A percentile compares a stretch with the other conserved stretches of the same genome.
Evolutionary conservation across 345 rosid species (phyloP).

Genomic region (Corymbia maculata): DNA sequence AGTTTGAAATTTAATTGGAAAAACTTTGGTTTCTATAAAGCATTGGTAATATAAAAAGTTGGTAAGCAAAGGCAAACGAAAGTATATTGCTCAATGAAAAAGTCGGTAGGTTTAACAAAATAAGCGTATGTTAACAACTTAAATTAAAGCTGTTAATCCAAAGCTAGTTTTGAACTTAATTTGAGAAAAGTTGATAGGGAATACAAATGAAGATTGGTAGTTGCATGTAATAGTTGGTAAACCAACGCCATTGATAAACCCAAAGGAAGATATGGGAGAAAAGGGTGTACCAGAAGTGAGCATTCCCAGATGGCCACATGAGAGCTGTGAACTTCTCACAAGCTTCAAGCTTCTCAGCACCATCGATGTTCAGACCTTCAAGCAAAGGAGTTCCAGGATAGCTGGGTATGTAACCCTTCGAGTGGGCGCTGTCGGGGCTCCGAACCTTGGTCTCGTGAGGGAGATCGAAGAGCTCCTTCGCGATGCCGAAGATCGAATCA

Average conservation of each 20-base stretch:
- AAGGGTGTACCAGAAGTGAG: slow-evolving; percentile 14
- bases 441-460: slow-evolving; percentile 16
- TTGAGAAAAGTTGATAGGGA: too few relatives aligned
- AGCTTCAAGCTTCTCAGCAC: slow-evolving; percentile 9
- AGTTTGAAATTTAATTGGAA: too few relatives aligned
- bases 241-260: neutral
- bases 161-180: too few relatives aligned
- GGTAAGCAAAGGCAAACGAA: too few relatives aligned
- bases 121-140: too few relatives aligned
- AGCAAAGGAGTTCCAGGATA: slow-evolving; percentile 17
- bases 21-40: too few relatives aligned
- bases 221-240: too few relatives aligned
- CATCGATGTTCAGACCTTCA: slow-evolving; percentile 32
- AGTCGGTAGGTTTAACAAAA: too few relatives aligned
- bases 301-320: slow-evolving; percentile 41
- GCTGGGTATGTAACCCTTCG: slow-evolving; percentile 21
- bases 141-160: too few relatives aligned
- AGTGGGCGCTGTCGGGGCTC: slow-evolving; percentile 16
- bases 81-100: too few relatives aligned
- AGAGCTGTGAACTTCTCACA: slow-evolving; percentile 15
- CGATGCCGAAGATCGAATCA: neutral
- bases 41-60: too few relatives aligned
- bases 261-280: neutral
- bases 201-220: too few relatives aligned
- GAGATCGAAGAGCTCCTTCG: slow-evolving; percentile 10